These are phyloP conservation scores for Trichoderma asperellum DNA, from an alignment of 2,329 filamentous ascomycete species.

Conservation along the genomic window DNA sequence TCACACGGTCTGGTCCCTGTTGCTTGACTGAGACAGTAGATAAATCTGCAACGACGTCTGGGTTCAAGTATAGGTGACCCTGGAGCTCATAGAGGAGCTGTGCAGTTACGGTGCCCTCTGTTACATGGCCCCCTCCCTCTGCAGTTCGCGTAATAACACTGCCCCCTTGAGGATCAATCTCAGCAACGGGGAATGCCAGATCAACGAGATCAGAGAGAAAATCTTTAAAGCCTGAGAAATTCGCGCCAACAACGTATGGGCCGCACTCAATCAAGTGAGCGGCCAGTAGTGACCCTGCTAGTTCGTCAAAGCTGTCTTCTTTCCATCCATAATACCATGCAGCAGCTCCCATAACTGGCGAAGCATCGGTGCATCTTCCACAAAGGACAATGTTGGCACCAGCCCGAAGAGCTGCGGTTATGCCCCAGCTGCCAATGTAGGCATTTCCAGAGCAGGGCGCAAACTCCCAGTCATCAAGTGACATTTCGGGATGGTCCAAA, in stretches of 20 bases:
- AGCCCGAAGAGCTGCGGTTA: constrained; percentile 46
- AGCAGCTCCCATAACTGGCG: constrained; percentile 59
- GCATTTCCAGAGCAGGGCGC: constrained; percentile 40
- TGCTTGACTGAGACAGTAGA: constrained; percentile 52
- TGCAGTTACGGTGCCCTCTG: constrained; percentile 39
- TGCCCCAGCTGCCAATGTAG: constrained; percentile 56
- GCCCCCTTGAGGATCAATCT: constrained; percentile 41
- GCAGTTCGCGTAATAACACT: constrained; percentile 44
- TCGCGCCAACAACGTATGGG: constrained; percentile 57
- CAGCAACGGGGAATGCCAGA: constrained; percentile 46
- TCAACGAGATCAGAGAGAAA: constrained; percentile 38
- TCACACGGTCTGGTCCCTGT: constrained; percentile 38
- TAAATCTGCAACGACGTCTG: constrained; percentile 49
- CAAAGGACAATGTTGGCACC: constrained; percentile 55
- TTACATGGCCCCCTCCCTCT: constrained; percentile 45
- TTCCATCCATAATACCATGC: constrained; percentile 60
- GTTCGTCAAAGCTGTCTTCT: constrained; percentile 50
- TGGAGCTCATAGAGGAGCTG: constrained; percentile 54
- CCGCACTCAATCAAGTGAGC: constrained; percentile 60
- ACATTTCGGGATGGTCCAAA: constrained; percentile 39
- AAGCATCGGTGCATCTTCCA: constrained; percentile 54
- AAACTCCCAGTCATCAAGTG: constrained; percentile 38
- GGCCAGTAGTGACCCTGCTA: constrained; percentile 56
- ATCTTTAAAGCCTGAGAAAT: constrained; percentile 55
- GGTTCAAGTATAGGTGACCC: constrained; percentile 49